phyloP scores from a whole-genome alignment of 306 rosid species.

The Lathyrus aphaca region DNA sequence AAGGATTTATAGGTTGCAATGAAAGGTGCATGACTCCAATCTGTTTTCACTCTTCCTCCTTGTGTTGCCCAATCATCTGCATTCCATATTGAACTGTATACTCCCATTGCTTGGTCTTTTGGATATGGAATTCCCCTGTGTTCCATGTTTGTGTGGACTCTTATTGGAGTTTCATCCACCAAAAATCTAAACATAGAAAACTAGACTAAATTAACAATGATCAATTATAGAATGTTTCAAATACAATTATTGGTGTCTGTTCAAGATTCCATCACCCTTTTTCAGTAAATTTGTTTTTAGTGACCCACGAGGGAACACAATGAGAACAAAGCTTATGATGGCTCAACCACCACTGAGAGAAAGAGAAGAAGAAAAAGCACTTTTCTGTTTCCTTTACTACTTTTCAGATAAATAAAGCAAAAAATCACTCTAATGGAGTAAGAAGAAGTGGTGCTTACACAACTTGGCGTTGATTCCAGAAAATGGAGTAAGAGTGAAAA shows the following conservation, averaged over 20 bases:
- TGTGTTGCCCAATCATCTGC: slow-evolving; percentile 99
- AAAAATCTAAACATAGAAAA: slow-evolving; percentile 52
- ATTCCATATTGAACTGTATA: slow-evolving; percentile 92
- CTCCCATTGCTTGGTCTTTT: slow-evolving; percentile 86
- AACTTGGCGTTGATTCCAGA: slow-evolving; percentile 93
- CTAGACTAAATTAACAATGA: background rate
- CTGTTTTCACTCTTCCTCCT: slow-evolving; percentile 88
- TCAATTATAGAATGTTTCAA: background rate
- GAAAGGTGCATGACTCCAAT: slow-evolving; percentile 93
- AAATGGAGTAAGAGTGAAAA: slow-evolving; percentile 77
- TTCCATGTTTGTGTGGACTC: slow-evolving; percentile 91
- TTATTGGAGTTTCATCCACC: slow-evolving; percentile 84
- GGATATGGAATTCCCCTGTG: slow-evolving; percentile 77
- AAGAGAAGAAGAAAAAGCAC: slow-evolving; percentile 14
- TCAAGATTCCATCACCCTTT: slow-evolving; percentile 54
- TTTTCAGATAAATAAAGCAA: slow-evolving; percentile 2
- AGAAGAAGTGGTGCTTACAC: slow-evolving; percentile 57
- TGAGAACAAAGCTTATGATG: slow-evolving; percentile 25
- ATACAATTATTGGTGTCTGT: background rate
- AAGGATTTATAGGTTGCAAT: slow-evolving; percentile 65
- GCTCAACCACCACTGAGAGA: slow-evolving; percentile 39
- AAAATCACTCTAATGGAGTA: too few species aligned
- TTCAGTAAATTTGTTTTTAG: slow-evolving; percentile 16
- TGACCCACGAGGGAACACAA: slow-evolving; percentile 25
- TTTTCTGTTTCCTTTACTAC: slow-evolving; percentile 10